phyloP scores from a whole-genome alignment of 1,284 basidiomycete species.

The Irpex lacteus region DNA sequence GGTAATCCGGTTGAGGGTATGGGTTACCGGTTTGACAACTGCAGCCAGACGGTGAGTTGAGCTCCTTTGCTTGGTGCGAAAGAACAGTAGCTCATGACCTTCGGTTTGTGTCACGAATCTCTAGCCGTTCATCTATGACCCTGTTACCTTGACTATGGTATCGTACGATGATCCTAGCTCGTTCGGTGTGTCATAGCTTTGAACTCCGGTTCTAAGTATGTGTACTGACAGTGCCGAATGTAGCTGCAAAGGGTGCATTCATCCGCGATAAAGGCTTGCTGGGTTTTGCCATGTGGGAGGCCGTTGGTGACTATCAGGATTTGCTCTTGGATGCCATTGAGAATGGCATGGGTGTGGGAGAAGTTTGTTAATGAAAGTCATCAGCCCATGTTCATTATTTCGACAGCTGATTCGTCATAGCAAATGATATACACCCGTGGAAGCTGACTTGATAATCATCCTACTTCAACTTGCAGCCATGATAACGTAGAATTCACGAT shows the following conservation, averaged over 20 bases:
- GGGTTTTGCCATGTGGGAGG: constrained; percentile 58
- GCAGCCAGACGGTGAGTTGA: constrained; percentile 45
- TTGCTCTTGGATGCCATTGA: constrained; percentile 31
- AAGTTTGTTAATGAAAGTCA: too few species aligned
- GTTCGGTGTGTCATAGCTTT: constrained; percentile 26
- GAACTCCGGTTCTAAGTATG: not conserved
- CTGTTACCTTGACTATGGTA: constrained; percentile 34
- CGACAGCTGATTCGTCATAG: too few species aligned
- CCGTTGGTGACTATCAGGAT: constrained; percentile 47
- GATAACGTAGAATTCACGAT: too few species aligned
- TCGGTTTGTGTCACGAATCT: not conserved
- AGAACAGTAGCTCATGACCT: not conserved
- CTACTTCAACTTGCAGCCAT: too few species aligned
- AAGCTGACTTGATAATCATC: too few species aligned
- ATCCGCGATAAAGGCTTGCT: constrained; percentile 36
- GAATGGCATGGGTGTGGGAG: constrained; percentile 5
- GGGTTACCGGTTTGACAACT: constrained; percentile 40
- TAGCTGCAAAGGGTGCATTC: constrained; percentile 17
- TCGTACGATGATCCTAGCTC: constrained; percentile 39
- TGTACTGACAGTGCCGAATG: not conserved
- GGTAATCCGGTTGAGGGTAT: constrained; percentile 38
- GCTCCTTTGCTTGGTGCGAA: not conserved
- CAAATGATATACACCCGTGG: too few species aligned
- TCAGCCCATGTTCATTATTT: too few species aligned
- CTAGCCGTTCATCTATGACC: constrained; percentile 47